Base-by-base conservation (phyloP, 2,329 filamentous ascomycete species). In the Colletotrichum limetticola region DNA sequence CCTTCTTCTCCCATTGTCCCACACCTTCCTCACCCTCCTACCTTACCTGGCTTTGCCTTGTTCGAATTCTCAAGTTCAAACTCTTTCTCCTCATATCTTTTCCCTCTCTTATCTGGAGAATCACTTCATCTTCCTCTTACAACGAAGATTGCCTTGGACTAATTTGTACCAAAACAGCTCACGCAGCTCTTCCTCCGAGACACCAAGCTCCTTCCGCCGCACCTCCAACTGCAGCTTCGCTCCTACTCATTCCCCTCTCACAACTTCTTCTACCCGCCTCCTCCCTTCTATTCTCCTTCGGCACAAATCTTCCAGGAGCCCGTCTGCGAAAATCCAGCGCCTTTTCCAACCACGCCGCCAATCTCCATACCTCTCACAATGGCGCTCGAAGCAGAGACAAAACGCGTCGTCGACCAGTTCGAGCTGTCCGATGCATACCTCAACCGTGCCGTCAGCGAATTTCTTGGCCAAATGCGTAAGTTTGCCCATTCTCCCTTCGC, bases 381-480 rank as follows among this genome's bases (percentile, higher is more conserved):
- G 91, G 84, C 87, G 72, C 86, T 93, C 75, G 85, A 84, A 74
- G 89, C 91, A 75, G 93, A 96, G 84, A 94, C 95, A 72, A 91
- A 92, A 88, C 91, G 90, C 80, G 91, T 98, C 79, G 93, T 94
- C 78, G 90, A 90, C 77, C 91, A 97, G 83, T 98, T 98, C 84
- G 94, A 97, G 67, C 96, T 95, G 84, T 87, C 91, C 74, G 89
- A 95, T 78, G 90, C 92, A 66, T 89, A 95, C 83, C 89, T 98
- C 79, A 94, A 95, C 82, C 90, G 88, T 78, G 94, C 91, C 76
- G 95, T 98, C 74, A 87, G 91, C 75, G 95, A 98, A 82, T 99
- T 98, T 80, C 89, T 98, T 76, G 87, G 88, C 74, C 92, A 98
- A 85, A 95, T 98, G 92, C 87, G 93, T 88, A 83, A 69, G 84